phyloP scores from a whole-genome alignment of 805 yeast genomes.

The Metschnikowia chrysomelidarum region DNA sequence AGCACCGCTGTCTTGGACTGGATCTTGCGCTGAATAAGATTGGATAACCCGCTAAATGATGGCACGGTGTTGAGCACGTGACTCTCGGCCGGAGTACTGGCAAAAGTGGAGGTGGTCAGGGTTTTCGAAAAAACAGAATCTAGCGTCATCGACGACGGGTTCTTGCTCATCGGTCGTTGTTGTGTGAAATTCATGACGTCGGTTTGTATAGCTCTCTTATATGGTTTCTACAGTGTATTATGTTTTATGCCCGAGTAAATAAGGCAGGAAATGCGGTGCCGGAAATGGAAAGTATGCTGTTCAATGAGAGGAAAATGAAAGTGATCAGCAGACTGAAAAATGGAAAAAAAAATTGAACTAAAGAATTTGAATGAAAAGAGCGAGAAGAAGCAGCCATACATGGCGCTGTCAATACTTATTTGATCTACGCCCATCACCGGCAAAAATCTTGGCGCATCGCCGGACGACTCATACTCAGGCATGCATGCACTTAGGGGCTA shows the following conservation, averaged over 20 bases:
- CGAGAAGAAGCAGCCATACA: too few species aligned
- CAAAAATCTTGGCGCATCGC: conserved; percentile 7
- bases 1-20: conserved; percentile 26
- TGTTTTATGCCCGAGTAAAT: too few species aligned
- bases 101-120: conserved; percentile 17
- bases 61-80: conserved; percentile 11
- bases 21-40: conserved; percentile 15
- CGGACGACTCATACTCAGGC: conserved; percentile 2
- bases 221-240: too few species aligned
- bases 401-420: too few species aligned
- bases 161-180: conserved; percentile 14
- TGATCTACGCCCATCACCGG: conserved; percentile 10
- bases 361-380: too few species aligned
- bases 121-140: conserved; percentile 27
- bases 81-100: conserved; percentile 20
- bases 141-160: conserved; percentile 26
- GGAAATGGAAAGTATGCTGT: too few species aligned
- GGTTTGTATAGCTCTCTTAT: too few species aligned
- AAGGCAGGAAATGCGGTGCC: too few species aligned
- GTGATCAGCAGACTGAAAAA: conserved; percentile 1
- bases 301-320: too few species aligned
- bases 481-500: conserved; percentile 11
- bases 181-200: too few species aligned
- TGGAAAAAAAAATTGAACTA: too few species aligned
- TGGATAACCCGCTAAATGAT: conserved; percentile 14